phyloP scores from a whole-genome alignment of 2,329 filamentous ascomycete genomes.

The Chalaropsis ovoidea region DNA sequence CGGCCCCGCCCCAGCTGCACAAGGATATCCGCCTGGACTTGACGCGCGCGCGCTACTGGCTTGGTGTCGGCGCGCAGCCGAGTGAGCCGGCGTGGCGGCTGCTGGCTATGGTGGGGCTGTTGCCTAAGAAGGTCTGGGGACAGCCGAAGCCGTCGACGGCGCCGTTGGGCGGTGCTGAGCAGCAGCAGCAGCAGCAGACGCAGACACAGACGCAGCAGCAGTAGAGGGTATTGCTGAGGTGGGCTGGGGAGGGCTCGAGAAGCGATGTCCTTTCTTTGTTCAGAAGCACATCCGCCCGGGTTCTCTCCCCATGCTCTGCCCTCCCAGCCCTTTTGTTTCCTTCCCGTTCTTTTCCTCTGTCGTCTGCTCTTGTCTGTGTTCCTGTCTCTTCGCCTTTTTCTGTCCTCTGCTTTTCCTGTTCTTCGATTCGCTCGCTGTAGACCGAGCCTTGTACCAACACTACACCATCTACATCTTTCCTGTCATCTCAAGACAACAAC shows the following conservation, averaged over 20 bases:
- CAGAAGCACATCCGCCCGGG: not conserved
- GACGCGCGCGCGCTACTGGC: conserved; percentile 80
- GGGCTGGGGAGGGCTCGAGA: not conserved
- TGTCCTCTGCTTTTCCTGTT: not conserved
- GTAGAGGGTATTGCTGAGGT: not conserved
- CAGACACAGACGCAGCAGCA: not conserved
- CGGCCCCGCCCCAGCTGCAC: conserved; percentile 71
- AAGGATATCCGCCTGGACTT: conserved; percentile 88
- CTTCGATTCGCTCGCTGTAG: conserved; percentile 8
- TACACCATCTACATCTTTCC: not conserved
- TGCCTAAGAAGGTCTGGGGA: conserved; percentile 25
- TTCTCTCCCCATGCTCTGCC: not conserved
- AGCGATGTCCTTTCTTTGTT: not conserved
- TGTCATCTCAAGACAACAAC: not conserved
- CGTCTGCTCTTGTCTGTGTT: not conserved
- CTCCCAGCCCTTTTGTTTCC: not conserved
- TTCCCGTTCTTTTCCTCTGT: not conserved
- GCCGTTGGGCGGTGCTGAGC: conserved; percentile 6
- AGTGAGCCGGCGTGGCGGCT: conserved; percentile 82
- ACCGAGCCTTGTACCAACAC: conserved; percentile 12
- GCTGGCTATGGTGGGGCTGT: conserved; percentile 58
- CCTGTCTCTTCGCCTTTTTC: not conserved
- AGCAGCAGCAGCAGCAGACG: not conserved
- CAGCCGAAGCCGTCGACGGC: conserved; percentile 20
- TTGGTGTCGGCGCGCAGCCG: conserved; percentile 92